phyloP scores from a whole-genome alignment of 805 yeast genomes.

The Ogataea glucozyma region DNA sequence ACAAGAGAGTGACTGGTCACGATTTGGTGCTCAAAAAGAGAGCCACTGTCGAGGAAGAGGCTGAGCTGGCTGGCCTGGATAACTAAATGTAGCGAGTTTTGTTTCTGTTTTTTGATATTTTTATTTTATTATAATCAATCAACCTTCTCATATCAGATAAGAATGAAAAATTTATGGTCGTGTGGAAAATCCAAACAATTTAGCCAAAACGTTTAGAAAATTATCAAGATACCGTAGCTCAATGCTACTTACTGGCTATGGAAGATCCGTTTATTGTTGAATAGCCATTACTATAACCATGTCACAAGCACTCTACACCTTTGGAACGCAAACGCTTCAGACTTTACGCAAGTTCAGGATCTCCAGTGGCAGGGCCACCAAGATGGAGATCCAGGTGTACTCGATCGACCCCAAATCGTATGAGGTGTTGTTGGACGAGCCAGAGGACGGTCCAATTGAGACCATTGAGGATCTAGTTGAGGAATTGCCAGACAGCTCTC shows the following conservation, averaged over 20 bases:
- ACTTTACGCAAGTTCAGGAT: conserved; percentile 71
- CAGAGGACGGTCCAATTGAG: conserved; percentile 41
- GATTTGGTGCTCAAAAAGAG: conserved; percentile 85
- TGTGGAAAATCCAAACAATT: not conserved
- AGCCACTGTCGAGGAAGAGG: conserved; percentile 64
- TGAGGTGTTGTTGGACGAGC: conserved; percentile 50
- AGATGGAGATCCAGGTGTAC: conserved; percentile 62
- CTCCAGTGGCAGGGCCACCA: conserved; percentile 62
- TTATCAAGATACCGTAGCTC: not conserved
- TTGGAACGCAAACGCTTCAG: conserved; percentile 60
- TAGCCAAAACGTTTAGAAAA: not conserved
- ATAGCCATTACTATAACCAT: no score
- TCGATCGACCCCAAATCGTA: conserved; percentile 56
- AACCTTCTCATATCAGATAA: no score
- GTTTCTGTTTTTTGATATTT: not conserved
- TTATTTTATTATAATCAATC: not conserved
- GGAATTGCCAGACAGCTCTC: conserved; percentile 78
- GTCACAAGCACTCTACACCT: conserved; percentile 59
- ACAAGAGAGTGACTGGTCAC: conserved; percentile 88
- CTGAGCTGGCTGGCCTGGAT: conserved; percentile 41
- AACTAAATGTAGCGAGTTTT: conserved; percentile 1
- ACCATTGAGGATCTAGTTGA: conserved; percentile 66
- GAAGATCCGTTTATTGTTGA: no score
- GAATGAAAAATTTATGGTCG: not conserved
- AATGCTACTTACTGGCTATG: no score